Base-by-base conservation (phyloP, 1,139 yeast genomes). In the Yarrowia galli region DNA sequence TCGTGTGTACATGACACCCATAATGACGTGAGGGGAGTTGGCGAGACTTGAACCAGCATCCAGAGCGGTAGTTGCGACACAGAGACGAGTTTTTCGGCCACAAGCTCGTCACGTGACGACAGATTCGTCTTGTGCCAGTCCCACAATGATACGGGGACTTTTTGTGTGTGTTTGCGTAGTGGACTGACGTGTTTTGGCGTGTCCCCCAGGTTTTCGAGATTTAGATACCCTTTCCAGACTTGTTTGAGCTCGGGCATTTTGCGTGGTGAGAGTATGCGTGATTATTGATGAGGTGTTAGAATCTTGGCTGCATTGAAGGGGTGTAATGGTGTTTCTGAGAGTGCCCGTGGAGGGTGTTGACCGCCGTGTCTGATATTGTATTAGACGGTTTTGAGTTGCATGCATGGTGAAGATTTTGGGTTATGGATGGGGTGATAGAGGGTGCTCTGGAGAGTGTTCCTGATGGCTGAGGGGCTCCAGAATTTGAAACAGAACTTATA, bases 1-100 rank as follows among this genome's bases (percentile, higher is more conserved):
- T 58, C 64, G 25, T 58, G 64, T 2, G 64, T 58, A 15, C 64
- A 58, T 1, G 51, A 43, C 6, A 58, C 51, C 64, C 64, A 58
- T 22, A 43, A 4, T 18, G 51, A 42, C 6, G 42, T 32, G 18
- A 58, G 38, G 16, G 64, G 64, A 2, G 64, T 58, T 3, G 51
- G 48, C 2, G 51, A 28, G 20, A 58, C 51, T 28, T 58, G 64
- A 12, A 43, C 16, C 23, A 58, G 10, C 64, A 58, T 58, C 64
- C 64, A 58, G 48, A 58, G 64, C 40, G 64, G 64, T 10, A 58
- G 25, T 28, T 58, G 49, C 1, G 40, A 28, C 40, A 58, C 48
- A 28, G 64, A 58, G 12, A 58, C 64, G 51, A 42, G 51, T 32
- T 58, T 58, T 43, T 58, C 64, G 40, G 51, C 64, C 13, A 15